These are phyloP conservation scores for Salvia miltiorrhiza DNA, from an alignment of 257 asterid genomes.

Conservation along the genomic window DNA sequence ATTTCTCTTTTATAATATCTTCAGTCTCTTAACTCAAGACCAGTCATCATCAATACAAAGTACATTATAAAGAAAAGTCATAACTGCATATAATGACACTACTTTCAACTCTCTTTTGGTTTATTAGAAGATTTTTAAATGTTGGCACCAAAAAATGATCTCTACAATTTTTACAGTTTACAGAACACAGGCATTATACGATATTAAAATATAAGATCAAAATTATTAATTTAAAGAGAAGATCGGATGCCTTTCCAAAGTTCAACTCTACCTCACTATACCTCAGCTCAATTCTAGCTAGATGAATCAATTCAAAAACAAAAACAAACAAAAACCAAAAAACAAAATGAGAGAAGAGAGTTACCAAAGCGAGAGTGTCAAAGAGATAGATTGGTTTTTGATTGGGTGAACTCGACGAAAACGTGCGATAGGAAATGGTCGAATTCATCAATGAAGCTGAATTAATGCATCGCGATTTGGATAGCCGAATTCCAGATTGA, in stretches of 20 bases:
- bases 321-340: background rate
- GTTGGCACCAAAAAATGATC: too few species aligned
- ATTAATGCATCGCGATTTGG: slow-evolving; percentile 28
- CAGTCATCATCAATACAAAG: background rate
- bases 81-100: too few species aligned
- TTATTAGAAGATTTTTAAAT: too few species aligned
- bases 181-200: too few species aligned
- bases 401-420: slow-evolving; percentile 31
- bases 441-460: background rate
- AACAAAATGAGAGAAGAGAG: background rate
- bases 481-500: slow-evolving; percentile 24
- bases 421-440: slow-evolving; percentile 24
- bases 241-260: background rate
- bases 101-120: too few species aligned
- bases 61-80: background rate
- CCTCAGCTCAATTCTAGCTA: background rate
- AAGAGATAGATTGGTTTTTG: slow-evolving; percentile 39
- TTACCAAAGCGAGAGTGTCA: slow-evolving; percentile 47
- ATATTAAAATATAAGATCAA: background rate
- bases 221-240: background rate
- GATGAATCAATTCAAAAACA: background rate
- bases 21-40: background rate
- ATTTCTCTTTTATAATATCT: background rate
- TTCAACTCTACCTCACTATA: background rate
- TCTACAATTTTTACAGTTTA: too few species aligned